A percentile compares a stretch with the other conserved stretches of the same genome.
Conservation (phyloP, 2,329 filamentous ascomycete genomes). For the Diaporthe ampelina region DNA sequence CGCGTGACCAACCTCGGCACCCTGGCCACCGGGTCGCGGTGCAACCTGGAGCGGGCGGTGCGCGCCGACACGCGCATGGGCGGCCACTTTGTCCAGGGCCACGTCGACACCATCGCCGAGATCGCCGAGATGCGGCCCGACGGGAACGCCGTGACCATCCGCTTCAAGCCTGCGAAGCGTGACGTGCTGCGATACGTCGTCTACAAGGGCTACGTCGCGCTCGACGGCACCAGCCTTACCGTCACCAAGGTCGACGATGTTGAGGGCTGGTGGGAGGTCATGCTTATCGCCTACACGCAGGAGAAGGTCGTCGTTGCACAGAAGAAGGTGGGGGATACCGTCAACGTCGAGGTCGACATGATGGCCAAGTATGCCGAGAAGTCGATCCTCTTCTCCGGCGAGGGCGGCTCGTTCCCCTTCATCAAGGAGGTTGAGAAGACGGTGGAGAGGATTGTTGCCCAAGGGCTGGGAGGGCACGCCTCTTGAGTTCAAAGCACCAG, state of each 20-base stretch:
- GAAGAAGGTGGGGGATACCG: constrained; percentile 84
- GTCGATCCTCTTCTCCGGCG: constrained; percentile 84
- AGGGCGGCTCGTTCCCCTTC: constrained; percentile 66
- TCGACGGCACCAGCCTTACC: constrained; percentile 95
- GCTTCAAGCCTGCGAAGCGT: constrained; percentile 79
- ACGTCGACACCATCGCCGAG: constrained; percentile 90
- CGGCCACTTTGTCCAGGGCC: constrained; percentile 97
- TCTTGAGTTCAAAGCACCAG: not conserved
- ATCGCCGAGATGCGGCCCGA: constrained; percentile 82
- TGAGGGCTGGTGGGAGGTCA: constrained; percentile 91
- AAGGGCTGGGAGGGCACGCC: constrained; percentile 63
- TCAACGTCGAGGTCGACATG: constrained; percentile 96
- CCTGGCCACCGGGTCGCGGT: constrained; percentile 74
- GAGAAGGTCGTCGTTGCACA: constrained; percentile 86
- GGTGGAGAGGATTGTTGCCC: constrained; percentile 81
- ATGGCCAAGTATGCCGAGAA: constrained; percentile 90
- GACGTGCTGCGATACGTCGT: constrained; percentile 88
- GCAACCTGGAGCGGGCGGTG: constrained; percentile 96
- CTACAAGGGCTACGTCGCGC: constrained; percentile 94
- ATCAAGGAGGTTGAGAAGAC: constrained; percentile 82
- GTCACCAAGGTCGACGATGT: constrained; percentile 87
- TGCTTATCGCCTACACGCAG: constrained; percentile 98
- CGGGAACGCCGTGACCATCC: constrained; percentile 90
- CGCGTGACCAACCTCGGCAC: constrained; percentile 94
- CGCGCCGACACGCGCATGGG: constrained; percentile 95